Conservation (phyloP, 1,284 basidiomycete genomes). For the Austropuccinia psidii region DNA sequence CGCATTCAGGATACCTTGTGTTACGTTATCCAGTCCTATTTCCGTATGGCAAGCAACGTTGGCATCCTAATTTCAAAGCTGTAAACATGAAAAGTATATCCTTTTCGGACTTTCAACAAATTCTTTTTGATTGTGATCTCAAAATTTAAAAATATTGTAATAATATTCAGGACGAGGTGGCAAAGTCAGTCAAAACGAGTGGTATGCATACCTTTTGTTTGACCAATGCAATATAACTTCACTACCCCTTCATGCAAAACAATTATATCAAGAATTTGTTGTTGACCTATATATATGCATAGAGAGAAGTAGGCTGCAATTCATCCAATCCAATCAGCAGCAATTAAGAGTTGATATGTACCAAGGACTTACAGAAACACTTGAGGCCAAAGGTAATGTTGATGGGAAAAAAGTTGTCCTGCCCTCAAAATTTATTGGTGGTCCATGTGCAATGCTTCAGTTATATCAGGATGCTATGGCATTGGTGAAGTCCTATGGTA, state of each 20-base stretch:
- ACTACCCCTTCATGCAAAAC: background rate
- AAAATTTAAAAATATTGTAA: too few species aligned
- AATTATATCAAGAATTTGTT: background rate
- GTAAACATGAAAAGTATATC: background rate
- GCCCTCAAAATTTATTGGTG: conserved; percentile 48
- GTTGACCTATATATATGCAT: conserved; percentile 14
- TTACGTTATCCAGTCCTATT: conserved; percentile 10
- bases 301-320: background rate
- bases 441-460: conserved; percentile 46
- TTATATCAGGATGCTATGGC: conserved; percentile 49
- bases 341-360: background rate
- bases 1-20: background rate
- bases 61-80: background rate
- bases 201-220: conserved; percentile 4
- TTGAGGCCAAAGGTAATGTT: conserved; percentile 13
- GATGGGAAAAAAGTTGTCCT: conserved; percentile 43
- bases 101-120: background rate
- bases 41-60: background rate
- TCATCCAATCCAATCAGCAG: background rate
- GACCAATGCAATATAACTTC: background rate
- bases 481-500: conserved; percentile 45
- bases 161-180: background rate
- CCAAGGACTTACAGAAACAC: background rate
- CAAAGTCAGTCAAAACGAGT: background rate
- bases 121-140: background rate